Evolutionary conservation across 2,329 filamentous ascomycete genomes (phyloP), one percentile per base, ranked within the genome.

Genomic region (Teratosphaeria gauchensis): DNA sequence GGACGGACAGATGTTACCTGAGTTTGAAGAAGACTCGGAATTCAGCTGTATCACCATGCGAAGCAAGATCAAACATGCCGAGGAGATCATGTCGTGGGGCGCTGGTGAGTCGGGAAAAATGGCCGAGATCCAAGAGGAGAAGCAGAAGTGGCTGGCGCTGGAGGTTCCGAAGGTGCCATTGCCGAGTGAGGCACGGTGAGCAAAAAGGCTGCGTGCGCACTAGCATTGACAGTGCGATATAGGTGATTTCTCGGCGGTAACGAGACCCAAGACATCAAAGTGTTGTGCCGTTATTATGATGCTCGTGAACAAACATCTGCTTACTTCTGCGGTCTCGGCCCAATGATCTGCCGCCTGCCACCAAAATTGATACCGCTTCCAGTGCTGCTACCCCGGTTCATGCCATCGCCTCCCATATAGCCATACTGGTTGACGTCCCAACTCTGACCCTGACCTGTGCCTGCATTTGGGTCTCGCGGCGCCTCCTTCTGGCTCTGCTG

Each of bases 371-470:
- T 79, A 0, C 78, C 78, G 60, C 87, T 87, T 1, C 86, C 86
- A 62, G 83, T 77, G 2, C 70, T 71, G 1, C 85, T 86, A 8
- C 74, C 73, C 61, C 80, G 81, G 68, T 90, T 91, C 77, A 90
- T 85, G 62, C 80, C 82, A 71, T 91, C 88, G 1, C 89, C 88
- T 3, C 88, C 87, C 19, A 86, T 88, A 68, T 82, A 92, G 0
- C 88, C 88, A 62, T 88, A 90, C 74, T 90, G 87, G 58, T 85
- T 82, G 11, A 90, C 85, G 65, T 92, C 88, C 88, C 88, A 92
- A 16, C 81, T 80, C 11, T 88, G 76, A 0, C 87, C 87, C n/a
- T 83, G 83, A 0, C 84, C 84, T 51, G 84, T 82, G 0, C 86
- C 86, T 28, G 87, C 84, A 14, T 82, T 80, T 1, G 74, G 73